Evolutionary conservation across 805 yeast genomes (phyloP).

Genomic region (Candida succiphila): DNA sequence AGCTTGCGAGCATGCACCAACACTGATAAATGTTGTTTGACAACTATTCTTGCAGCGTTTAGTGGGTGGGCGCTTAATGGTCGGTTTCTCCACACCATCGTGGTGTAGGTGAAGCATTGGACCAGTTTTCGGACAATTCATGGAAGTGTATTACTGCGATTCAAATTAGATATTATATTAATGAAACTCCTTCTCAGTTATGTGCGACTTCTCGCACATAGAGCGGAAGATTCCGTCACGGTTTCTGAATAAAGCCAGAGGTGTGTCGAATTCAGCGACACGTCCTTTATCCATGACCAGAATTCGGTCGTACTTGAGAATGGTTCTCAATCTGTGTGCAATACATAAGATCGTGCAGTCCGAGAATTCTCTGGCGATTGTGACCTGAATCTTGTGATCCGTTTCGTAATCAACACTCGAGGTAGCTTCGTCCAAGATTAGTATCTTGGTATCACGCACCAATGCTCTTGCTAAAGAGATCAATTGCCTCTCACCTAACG

Average conservation of each 20-base stretch:
- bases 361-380: conserved; percentile 58
- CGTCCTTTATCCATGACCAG: conserved; percentile 52
- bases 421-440: conserved; percentile 81
- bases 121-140: no score
- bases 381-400: conserved; percentile 68
- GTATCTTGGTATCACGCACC: conserved; percentile 61
- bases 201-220: conserved; percentile 41
- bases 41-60: no score
- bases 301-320: conserved; percentile 46
- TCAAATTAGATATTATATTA: no score
- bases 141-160: no score
- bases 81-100: no score
- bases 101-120: no score
- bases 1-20: no score
- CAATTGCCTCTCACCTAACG: conserved; percentile 71
- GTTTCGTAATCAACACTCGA: conserved; percentile 80
- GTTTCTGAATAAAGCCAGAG: conserved; percentile 32
- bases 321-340: conserved; percentile 75
- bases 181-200: no score
- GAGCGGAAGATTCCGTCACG: conserved; percentile 36
- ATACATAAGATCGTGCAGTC: conserved; percentile 75
- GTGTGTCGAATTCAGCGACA: conserved; percentile 44
- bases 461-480: conserved; percentile 79
- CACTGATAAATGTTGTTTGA: no score
- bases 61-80: no score